Evolutionary conservation across 768 basidiomycete genomes (phyloP), one percentile per base, ranked within the genome.

Genomic region (Phylloporus rhodoxanthus): DNA sequence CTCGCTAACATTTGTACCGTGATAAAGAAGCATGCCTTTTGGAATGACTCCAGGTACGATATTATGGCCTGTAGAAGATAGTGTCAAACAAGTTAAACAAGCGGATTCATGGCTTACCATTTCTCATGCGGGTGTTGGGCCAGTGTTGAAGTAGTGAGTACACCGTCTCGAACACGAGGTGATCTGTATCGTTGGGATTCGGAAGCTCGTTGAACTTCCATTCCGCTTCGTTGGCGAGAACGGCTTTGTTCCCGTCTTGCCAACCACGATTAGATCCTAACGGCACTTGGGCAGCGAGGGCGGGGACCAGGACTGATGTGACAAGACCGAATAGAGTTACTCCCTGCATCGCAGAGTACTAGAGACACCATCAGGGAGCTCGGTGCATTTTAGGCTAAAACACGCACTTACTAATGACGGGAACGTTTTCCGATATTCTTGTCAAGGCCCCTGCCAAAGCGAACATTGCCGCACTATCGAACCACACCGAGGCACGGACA

Each of bases 61-160:
- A 28, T 42, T 29, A 19, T 28, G 41, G 21, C 41, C 41, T n/a
- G n/a, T n/a, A n/a, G n/a, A n/a, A n/a, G n/a, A n/a, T n/a, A n/a
- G n/a, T n/a, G n/a, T n/a, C n/a, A n/a, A n/a, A n/a, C n/a, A n/a
- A 29, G 4, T 29, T 6, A 29, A 42, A n/a, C 41, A 19, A 26
- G 26, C 4, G 7, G 7, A 26, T 8, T 6, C 8, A 26, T 8
- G n/a, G n/a, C n/a, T n/a, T n/a, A n/a, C n/a, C n/a, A n/a, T 41
- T 29, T 42, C 41, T 42, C 41, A 42, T 42, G 13, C 43, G 43
- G 7, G 43, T 44, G 43, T 32, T 44, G 30, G 43, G 43, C 30
- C 43, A 33, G 10, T 44, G 30, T 15, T 43, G 42, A 6, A 43
- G 42, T 25, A 45, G 29, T 9, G 42, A 43, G 7, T 43, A 19